Evolutionary conservation across 139 green algal species (phyloP).

Genomic region (Coccomyxa sp.): DNA sequence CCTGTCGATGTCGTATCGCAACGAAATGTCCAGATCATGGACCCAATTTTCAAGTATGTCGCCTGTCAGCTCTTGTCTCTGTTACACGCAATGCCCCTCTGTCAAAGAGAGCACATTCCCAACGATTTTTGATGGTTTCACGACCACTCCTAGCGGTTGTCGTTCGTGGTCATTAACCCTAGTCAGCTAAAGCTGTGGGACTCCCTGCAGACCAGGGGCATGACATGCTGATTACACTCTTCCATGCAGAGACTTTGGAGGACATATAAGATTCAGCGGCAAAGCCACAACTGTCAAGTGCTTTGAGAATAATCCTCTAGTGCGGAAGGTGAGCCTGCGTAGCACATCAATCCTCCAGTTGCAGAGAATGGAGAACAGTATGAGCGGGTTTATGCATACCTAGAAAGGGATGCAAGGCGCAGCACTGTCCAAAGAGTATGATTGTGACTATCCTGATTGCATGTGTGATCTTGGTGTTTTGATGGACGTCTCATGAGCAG

Average conservation of each 20-base stretch:
- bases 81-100: not conserved
- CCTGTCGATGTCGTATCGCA: constrained; percentile 49
- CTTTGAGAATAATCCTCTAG: constrained; percentile 93
- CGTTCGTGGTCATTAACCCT: too few species aligned
- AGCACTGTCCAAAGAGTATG: not conserved
- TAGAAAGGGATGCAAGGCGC: not conserved
- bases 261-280: constrained; percentile 63
- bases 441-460: too few species aligned
- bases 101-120: too few species aligned
- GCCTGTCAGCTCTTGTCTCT: not conserved
- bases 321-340: constrained; percentile 52
- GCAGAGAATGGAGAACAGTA: not conserved
- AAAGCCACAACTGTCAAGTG: constrained; percentile 75
- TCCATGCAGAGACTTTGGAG: constrained; percentile 64
- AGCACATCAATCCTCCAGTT: too few species aligned
- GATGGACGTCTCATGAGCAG: not conserved
- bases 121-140: too few species aligned
- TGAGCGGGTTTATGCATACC: not conserved
- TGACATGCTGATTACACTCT: not conserved
- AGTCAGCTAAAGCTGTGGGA: too few species aligned
- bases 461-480: too few species aligned
- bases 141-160: too few species aligned
- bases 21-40: constrained; percentile 35
- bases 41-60: constrained; percentile 40
- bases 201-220: too few species aligned